Conservation (phyloP, 106 monocot species). For the Dioscorea dumetorum region DNA sequence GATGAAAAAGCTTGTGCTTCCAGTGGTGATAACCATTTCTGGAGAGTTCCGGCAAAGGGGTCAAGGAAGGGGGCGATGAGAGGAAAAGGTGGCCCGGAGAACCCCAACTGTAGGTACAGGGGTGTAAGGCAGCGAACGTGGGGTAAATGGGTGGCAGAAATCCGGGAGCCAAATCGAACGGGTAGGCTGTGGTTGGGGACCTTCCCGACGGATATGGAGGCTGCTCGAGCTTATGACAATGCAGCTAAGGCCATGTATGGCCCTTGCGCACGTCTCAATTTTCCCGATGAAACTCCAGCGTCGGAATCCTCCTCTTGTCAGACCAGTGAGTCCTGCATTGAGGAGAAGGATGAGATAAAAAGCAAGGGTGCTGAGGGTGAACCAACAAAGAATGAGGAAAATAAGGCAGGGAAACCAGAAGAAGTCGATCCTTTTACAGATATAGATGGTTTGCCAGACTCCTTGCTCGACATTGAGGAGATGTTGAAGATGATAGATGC, state of each 20-base stretch:
- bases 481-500: too few relatives aligned
- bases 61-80: conserved; percentile 81
- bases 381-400: too few relatives aligned
- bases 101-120: conserved; percentile 45
- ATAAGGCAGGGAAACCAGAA: too few relatives aligned
- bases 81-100: conserved; percentile 90
- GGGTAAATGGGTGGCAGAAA: conserved; percentile 96
- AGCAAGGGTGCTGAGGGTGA: too few relatives aligned
- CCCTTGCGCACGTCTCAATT: conserved; percentile 50
- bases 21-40: not conserved
- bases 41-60: conserved; percentile 64
- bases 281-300: conserved; percentile 7
- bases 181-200: conserved; percentile 82
- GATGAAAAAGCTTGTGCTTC: not conserved
- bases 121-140: conserved; percentile 86
- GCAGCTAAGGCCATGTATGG: conserved; percentile 83
- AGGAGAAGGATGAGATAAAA: too few relatives aligned
- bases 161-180: conserved; percentile 65
- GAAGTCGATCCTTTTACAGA: too few relatives aligned
- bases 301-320: too few relatives aligned
- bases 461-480: too few relatives aligned
- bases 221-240: conserved; percentile 72
- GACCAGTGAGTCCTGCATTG: too few relatives aligned
- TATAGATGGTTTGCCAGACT: too few relatives aligned
- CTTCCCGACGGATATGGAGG: conserved; percentile 51